Evolutionary conservation across 345 rosid genomes (phyloP).

Genomic region (Hirschfeldia incana): DNA sequence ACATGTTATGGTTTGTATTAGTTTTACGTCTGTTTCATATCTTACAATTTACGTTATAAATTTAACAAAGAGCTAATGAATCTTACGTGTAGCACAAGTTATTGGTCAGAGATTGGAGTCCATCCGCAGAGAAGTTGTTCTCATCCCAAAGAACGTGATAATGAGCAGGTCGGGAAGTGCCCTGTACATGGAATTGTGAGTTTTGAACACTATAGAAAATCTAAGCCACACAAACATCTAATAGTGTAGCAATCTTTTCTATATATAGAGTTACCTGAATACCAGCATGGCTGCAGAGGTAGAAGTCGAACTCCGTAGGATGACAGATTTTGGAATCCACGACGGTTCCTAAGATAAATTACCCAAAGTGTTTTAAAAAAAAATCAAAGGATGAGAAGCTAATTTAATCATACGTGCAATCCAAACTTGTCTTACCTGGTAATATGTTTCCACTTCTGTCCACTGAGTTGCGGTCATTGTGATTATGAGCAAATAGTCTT

Average conservation of each 20-base stretch:
- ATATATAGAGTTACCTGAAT: slow-evolving; percentile 59
- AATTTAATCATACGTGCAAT: neutral
- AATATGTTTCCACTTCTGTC: slow-evolving; percentile 93
- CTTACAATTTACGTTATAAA: neutral
- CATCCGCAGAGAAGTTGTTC: slow-evolving; percentile 94
- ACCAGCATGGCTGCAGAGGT: slow-evolving; percentile 98
- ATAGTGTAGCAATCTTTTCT: neutral
- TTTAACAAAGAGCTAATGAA: neutral
- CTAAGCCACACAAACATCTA: neutral
- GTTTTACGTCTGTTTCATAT: neutral
- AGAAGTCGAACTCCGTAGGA: slow-evolving; percentile 96
- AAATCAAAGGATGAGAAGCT: neutral
- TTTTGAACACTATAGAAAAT: neutral
- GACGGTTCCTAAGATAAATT: slow-evolving; percentile 69
- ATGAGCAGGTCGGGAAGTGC: slow-evolving; percentile 96
- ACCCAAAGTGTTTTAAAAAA: slow-evolving; percentile 8
- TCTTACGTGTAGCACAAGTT: slow-evolving; percentile 94
- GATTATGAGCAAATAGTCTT: slow-evolving; percentile 87
- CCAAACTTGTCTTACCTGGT: slow-evolving; percentile 55
- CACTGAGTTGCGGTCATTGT: slow-evolving; percentile 64
- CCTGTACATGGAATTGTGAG: slow-evolving; percentile 44
- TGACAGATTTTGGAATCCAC: slow-evolving; percentile 98
- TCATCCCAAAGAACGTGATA: slow-evolving; percentile 99
- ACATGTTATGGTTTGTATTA: neutral
- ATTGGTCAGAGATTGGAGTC: slow-evolving; percentile 84